Percentiles rank a stretch among this genome's conserved stretches.
phyloP scores from a whole-genome alignment of 2,329 filamentous ascomycete genomes.

The Alternaria triticimaculans region DNA sequence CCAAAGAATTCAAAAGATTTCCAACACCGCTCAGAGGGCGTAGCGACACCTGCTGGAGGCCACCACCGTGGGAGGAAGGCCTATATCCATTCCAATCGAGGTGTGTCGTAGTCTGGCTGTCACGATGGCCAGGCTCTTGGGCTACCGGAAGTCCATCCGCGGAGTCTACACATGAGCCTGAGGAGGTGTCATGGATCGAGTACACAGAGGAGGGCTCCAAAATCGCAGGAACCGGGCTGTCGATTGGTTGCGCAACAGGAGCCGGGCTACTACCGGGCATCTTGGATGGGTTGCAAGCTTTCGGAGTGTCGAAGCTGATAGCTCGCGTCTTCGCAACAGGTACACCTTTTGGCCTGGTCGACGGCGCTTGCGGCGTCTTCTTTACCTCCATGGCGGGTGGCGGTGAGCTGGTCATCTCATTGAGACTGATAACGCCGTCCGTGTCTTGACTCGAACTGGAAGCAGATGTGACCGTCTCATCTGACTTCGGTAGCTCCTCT shows the following conservation, averaged over 20 bases:
- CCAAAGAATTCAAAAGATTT: conserved; percentile 3
- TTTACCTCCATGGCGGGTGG: conserved; percentile 8
- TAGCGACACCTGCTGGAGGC: background rate
- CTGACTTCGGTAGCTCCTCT: conserved; percentile 6
- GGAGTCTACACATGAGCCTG: conserved; percentile 16
- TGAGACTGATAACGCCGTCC: background rate
- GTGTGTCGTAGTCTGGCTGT: conserved; percentile 47
- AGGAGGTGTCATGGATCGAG: conserved; percentile 30
- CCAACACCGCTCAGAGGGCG: conserved; percentile 15
- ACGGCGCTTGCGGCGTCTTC: conserved; percentile 18
- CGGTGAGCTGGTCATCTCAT: background rate
- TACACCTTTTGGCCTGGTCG: conserved; percentile 15
- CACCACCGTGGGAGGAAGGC: background rate
- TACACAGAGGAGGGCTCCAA: conserved; percentile 33
- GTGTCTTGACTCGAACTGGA: conserved; percentile 1
- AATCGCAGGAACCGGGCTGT: conserved; percentile 17
- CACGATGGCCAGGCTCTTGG: conserved; percentile 24
- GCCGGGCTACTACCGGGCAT: background rate
- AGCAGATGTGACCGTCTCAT: conserved; percentile 6
- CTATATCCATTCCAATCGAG: conserved; percentile 32
- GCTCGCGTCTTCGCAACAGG: conserved; percentile 6
- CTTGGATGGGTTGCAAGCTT: conserved; percentile 11
- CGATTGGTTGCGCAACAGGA: conserved; percentile 17
- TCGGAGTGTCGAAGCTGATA: conserved; percentile 4
- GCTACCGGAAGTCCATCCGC: conserved; percentile 15